phyloP scores from a whole-genome alignment of 2,329 filamentous ascomycete genomes.

The Fusarium camptoceras region DNA sequence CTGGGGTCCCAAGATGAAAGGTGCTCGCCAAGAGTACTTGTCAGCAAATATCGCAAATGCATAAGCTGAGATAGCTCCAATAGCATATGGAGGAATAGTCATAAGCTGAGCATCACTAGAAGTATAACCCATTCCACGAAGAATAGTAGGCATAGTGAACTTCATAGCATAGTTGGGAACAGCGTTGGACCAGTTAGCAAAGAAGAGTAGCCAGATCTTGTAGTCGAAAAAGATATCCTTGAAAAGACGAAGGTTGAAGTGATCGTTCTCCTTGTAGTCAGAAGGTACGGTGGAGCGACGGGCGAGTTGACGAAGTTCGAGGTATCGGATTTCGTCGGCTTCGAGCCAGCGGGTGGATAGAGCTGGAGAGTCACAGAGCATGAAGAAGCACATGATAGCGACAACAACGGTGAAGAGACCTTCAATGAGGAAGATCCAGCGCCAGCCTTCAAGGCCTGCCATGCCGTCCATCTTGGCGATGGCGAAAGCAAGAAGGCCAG shows the following conservation, averaged over 20 bases:
- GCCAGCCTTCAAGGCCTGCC: conserved; percentile 29
- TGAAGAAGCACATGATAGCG: conserved; percentile 16
- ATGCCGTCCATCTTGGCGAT: conserved; percentile 31
- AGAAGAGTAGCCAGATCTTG: conserved; percentile 58
- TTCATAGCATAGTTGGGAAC: conserved; percentile 52
- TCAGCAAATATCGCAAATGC: conserved; percentile 20
- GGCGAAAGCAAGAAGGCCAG: conserved; percentile 27
- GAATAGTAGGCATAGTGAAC: conserved; percentile 54
- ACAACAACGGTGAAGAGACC: conserved; percentile 20
- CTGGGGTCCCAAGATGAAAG: conserved; percentile 17
- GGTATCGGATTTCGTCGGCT: conserved; percentile 16
- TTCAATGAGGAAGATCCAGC: conserved; percentile 26
- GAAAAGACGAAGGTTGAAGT: conserved; percentile 35
- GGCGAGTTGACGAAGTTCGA: conserved; percentile 10
- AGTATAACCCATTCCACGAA: conserved; percentile 56
- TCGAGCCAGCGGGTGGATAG: conserved; percentile 16
- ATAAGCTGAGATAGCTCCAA: conserved; percentile 23
- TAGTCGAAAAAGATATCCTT: conserved; percentile 59
- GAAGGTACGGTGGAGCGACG: conserved; percentile 2
- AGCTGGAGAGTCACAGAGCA: conserved; percentile 16
- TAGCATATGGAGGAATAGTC: conserved; percentile 17
- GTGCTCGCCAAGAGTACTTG: conserved; percentile 20
- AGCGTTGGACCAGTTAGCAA: conserved; percentile 58
- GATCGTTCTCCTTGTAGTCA: conserved; percentile 18
- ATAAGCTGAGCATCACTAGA: conserved; percentile 49